Percentiles rank a stretch among this genome's conserved stretches.
phyloP scores from a whole-genome alignment of 2,329 filamentous ascomycete genomes.

The Byssothecium circinans region DNA sequence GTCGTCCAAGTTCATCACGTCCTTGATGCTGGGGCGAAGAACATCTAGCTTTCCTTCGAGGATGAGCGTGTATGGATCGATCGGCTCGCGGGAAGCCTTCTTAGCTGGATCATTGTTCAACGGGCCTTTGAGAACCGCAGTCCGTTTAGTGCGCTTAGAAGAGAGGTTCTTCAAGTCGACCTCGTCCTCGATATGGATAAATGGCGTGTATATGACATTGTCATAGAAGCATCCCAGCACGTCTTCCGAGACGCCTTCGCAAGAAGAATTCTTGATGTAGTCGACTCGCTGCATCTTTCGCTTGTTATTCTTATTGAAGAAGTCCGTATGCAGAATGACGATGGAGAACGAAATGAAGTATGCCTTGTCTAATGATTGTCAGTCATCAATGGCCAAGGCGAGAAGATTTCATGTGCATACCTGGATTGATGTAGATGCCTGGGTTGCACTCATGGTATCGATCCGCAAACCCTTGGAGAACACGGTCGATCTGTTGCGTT shows the following conservation, averaged over 20 bases:
- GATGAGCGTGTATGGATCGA: conserved; percentile 94
- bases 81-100: conserved; percentile 74
- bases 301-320: conserved; percentile 99
- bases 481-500: conserved; percentile 96
- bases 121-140: conserved; percentile 56
- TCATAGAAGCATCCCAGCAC: conserved; percentile 96
- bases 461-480: conserved; percentile 91
- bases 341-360: conserved; percentile 98
- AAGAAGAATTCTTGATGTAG: conserved; percentile 91
- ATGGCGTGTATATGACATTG: conserved; percentile 97
- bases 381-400: conserved; percentile 9
- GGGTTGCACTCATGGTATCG: conserved; percentile 98
- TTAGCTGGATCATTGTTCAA: conserved; percentile 68
- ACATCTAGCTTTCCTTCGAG: conserved; percentile 84
- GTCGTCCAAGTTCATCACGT: conserved; percentile 91
- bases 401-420: conserved; percentile 38
- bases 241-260: conserved; percentile 90
- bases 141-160: conserved; percentile 70
- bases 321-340: conserved; percentile 92
- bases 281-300: conserved; percentile 97
- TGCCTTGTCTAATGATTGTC: conserved; percentile 69
- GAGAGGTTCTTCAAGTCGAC: conserved; percentile 74
- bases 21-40: conserved; percentile 80
- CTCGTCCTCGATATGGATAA: conserved; percentile 96
- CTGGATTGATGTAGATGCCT: conserved; percentile 82